Base-by-base conservation (phyloP, 1,284 basidiomycete species). In the Anthracocystis setariae region DNA sequence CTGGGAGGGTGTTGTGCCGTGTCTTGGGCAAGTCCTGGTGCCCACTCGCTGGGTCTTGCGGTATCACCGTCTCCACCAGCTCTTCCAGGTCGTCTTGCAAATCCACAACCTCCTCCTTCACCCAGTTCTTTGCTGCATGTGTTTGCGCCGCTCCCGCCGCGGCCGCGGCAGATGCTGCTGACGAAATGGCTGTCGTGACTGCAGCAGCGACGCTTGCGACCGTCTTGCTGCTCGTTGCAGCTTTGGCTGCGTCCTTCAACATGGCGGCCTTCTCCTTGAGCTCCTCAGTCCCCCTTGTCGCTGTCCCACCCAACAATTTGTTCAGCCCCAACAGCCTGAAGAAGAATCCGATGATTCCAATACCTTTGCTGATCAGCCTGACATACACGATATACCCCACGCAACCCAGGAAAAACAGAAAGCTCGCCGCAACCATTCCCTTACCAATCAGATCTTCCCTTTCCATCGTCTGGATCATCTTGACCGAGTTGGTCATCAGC, bases 381-480 rank as follows among this genome's bases (percentile, higher is more conserved):
- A 76, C 78, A 38, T 82, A 81, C 32, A 82, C 64, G 21, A 82
- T 80, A 29, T 76, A 82, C 35, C 53, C 48, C 5, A 82, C 73
- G 42, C 80, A 81, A 0, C 43, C 55, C 18, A 76, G 38, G 49
- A 82, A 82, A 58, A 82, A 82, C 46, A 60, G 18, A 29, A 80
- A 72, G 5, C 72, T 61, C 2, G 45, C 56, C 8, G 67, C 55
- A 12, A 82, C 63, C 55, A 81, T 72, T 15, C 56, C 60, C 23
- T 70, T 64, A 33, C 81, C 80, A 21, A 67, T 61, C 38, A 79
- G 51, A 60, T 82, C 81, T 13, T 74, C 73, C 5, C 80, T 52
- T 60, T 82, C 80, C 80, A 82, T 81, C 39, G 77, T 77, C 46
- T 69, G 70, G 64, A 82, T 78, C 40, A 82, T 56, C 13, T 67